Evolutionary conservation across 495 filamentous ascomycete species (phyloP), one percentile per base, ranked within the genome.

Genomic region (Xylaria nigripes): DNA sequence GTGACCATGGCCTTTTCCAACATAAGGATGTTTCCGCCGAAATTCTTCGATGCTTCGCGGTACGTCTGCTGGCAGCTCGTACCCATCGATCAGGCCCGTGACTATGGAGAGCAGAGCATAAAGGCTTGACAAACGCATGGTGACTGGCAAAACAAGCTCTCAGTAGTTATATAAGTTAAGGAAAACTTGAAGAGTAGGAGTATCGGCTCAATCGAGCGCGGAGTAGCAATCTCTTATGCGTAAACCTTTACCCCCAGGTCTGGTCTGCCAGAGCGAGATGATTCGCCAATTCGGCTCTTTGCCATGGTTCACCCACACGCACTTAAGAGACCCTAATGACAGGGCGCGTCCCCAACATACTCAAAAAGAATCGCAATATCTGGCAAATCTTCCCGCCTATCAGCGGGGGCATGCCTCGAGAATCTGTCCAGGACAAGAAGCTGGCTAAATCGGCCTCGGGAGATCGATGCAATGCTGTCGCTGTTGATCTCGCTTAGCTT

Each of bases 1-100:
- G 12, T 43, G 22, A 12, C 48, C 27, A 21, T 54, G 54, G 12
- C 27, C 42, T 13, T 48, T 41, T 41, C 15, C 6, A 1, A n/a
- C 42, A 48, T 65, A 62, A 12, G 66, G 66, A 27, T 68, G 66
- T 44, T 61, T 67, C 32, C 49, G 48, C 30, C 65, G 41, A 57
- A 68, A 68, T 29, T 68, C 64, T 22, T 56, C 47, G 18, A 68
- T 50, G 1, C 59, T 61, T 19, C 66, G 57, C 6, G 66, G 66
- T n/a, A 67, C 51, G 24, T 58, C 58, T 12, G 57, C 38, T 8
- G 64, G 62, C 1, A 65, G 53, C 42, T 67, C 60, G 43, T 48
- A 25, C 21, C 54, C 41, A 7, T 21, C 48, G 0, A 61, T 13
- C 10, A 55, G 57, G 1, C 48, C 47, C n/a, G 48, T 46, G 0